Evolutionary conservation across 176 grass and related monocot genomes (phyloP), one percentile per base, ranked within the genome.

Genomic region (Puya raimondii): DNA sequence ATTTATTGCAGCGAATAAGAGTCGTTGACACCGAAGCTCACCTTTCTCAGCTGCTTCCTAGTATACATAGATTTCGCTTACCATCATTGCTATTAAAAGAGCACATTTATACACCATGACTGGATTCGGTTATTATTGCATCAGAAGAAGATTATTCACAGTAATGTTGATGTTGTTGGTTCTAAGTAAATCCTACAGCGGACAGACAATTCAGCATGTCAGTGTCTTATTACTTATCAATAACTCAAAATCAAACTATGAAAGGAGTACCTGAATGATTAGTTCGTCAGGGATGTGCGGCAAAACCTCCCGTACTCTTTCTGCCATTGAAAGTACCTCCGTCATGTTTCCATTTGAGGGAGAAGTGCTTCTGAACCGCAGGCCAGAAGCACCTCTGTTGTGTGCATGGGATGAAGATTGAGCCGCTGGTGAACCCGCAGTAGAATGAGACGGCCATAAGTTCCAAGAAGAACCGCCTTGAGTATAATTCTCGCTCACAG

Each of bases 81-180:
- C 78, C 50, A 69, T 82, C 66, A 72, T 75, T 58, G 75, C 71
- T 72, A 57, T 70, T 23, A 76, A 76, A 75, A 76, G 66, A 65
- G 71, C 76, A 79, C 68, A 53, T 21, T 64, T 72, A 70, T 78
- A 74, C 76, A 47, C 75, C 65, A 73, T 79, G 72, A 52, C 42
- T 58, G 29, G 6, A 54, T 68, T 64, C 23, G 48, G 68, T 51
- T 82, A 82, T 66, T 80, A 94, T 79, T 94, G 91, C 72, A 86
- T 80, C 79, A 91, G 57, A 80, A 99, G 79, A 84, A 99, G 95
- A 99, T 99, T 99, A 99, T 99, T 99, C 87, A 99, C 90, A 82
- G 95, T 99, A 48, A 88, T 77, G 72, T 94, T 94, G 76, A 94
- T 80, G 74, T 99, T 99, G 85, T 91, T 94, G 64, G 90, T 99